Conservation (phyloP, 83 land plant species). For the Diphasiastrum complanatum region DNA sequence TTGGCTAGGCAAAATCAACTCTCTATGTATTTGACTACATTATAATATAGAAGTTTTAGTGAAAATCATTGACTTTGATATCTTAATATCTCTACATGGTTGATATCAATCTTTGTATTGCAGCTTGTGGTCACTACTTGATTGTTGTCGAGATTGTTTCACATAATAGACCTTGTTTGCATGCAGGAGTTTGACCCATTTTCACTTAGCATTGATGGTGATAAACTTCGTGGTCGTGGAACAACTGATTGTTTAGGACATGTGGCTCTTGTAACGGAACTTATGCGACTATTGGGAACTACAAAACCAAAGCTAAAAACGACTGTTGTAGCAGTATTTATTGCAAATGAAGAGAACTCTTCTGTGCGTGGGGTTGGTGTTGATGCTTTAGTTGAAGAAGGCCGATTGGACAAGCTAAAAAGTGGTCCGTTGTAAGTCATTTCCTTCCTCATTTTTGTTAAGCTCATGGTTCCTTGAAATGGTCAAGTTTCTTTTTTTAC, state of each 20-base stretch:
- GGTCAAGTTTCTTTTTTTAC: no score
- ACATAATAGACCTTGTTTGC: no score
- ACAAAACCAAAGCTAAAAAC: constrained; percentile 56
- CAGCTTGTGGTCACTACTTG: no score
- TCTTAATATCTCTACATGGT: no score
- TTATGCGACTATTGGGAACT: constrained; percentile 61
- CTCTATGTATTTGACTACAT: no score
- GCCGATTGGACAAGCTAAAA: constrained; percentile 68
- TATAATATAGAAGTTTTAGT: no score
- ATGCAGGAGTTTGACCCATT: constrained; percentile 92
- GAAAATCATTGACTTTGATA: no score
- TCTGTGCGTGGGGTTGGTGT: constrained; percentile 66
- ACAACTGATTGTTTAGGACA: constrained; percentile 95
- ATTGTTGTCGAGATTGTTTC: no score
- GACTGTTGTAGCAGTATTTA: constrained; percentile 84
- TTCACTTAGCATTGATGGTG: constrained; percentile 77
- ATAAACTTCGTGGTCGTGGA: constrained; percentile 74
- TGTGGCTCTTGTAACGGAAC: constrained; percentile 83
- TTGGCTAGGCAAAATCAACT: no score
- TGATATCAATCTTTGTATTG: no score
- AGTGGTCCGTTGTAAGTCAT: constrained; percentile 74
- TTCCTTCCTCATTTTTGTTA: no score
- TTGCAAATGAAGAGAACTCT: constrained; percentile 89
- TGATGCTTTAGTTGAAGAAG: constrained; percentile 71
- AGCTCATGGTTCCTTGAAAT: no score